Conservation (phyloP, 148 eudicot species). For the Rhododendron mucronatum region DNA sequence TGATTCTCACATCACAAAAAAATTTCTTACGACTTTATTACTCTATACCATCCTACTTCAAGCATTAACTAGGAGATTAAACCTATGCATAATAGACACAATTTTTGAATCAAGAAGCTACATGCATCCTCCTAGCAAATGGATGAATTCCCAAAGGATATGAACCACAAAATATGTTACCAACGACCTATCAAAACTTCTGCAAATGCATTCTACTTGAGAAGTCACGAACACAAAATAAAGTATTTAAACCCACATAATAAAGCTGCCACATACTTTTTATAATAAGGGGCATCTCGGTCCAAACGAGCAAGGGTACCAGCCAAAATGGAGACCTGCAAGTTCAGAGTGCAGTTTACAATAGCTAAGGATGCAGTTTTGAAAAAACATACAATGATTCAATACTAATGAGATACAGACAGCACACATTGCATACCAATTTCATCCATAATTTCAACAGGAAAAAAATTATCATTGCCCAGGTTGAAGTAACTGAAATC, state of each 20-base stretch:
- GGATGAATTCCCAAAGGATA: neutral
- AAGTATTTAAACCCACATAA: neutral
- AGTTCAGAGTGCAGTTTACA: constrained; percentile 11
- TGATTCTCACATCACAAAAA: neutral
- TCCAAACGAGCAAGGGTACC: constrained; percentile 98
- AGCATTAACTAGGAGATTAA: neutral
- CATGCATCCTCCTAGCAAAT: neutral
- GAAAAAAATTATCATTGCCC: neutral
- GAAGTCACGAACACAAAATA: neutral
- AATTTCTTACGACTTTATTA: neutral
- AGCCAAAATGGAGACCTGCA: constrained; percentile 95
- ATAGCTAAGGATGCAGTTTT: neutral
- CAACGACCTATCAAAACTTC: neutral
- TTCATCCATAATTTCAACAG: neutral
- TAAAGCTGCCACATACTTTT: constrained; percentile 54
- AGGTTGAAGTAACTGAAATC: neutral
- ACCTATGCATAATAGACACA: neutral
- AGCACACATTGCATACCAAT: neutral
- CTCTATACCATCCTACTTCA: neutral
- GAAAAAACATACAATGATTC: neutral
- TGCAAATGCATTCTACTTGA: neutral
- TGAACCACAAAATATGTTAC: neutral
- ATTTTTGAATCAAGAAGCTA: neutral
- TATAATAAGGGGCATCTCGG: constrained; percentile 97
- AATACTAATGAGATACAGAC: neutral